Evolutionary conservation across 768 basidiomycete species (phyloP).

Genomic region (Leucocoprinus birnbaumii): DNA sequence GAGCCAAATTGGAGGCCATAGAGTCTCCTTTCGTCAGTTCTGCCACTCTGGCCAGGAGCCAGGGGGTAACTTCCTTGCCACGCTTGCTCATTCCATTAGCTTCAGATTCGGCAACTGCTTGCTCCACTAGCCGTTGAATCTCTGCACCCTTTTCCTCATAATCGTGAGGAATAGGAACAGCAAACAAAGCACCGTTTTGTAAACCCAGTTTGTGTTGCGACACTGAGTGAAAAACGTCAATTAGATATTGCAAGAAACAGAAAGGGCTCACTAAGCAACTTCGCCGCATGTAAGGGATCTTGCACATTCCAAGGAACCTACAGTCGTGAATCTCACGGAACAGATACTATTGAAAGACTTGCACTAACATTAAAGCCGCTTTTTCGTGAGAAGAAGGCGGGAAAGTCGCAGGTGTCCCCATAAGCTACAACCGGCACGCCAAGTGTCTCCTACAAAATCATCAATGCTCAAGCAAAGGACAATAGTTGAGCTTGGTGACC

Average conservation of each 20-base stretch:
- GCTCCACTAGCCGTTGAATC: conserved; percentile 78
- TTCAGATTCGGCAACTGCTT: conserved; percentile 82
- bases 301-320: conserved; percentile 80
- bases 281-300: conserved; percentile 65
- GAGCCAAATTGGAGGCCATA: conserved; percentile 74
- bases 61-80: conserved; percentile 94
- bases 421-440: conserved; percentile 91
- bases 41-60: conserved; percentile 81
- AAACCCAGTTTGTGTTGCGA: conserved; percentile 68
- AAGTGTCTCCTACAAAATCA: conserved; percentile 73
- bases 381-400: conserved; percentile 86
- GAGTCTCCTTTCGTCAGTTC: conserved; percentile 80
- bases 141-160: conserved; percentile 63
- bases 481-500: conserved; percentile 15
- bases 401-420: conserved; percentile 75
- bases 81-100: conserved; percentile 71
- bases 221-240: conserved; percentile 37
- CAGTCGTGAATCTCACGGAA: not conserved
- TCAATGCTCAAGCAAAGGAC: not conserved
- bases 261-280: conserved; percentile 59
- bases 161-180: conserved; percentile 83
- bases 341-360: conserved; percentile 6
- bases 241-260: conserved; percentile 1
- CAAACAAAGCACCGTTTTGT: conserved; percentile 77
- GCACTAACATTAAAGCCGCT: conserved; percentile 73